Conservation (phyloP, 768 basidiomycete species). For the Auricularia sp. region DNA sequence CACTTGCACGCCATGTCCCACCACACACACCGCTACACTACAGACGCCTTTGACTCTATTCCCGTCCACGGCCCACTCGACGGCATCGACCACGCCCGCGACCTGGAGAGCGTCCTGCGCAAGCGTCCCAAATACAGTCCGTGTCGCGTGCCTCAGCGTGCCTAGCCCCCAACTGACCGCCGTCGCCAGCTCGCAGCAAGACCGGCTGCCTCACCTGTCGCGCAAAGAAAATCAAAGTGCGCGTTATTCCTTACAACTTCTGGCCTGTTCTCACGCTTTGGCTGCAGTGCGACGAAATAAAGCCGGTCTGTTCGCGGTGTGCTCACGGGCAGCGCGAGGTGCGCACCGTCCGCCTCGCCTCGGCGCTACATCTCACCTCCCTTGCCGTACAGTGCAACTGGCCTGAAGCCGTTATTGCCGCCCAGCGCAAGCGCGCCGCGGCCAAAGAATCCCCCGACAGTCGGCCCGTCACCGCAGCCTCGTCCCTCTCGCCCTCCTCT, state of each 20-base stretch:
- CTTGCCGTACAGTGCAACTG: slow-evolving; percentile 53
- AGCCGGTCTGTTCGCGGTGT: slow-evolving; percentile 81
- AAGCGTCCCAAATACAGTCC: neutral
- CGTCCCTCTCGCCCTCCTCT: slow-evolving; percentile 37
- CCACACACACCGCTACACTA: neutral
- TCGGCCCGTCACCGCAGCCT: slow-evolving; percentile 24
- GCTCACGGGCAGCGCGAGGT: slow-evolving; percentile 79
- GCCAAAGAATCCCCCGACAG: slow-evolving; percentile 30
- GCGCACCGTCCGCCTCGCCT: slow-evolving; percentile 16
- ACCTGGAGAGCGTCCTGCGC: neutral
- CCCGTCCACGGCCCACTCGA: neutral
- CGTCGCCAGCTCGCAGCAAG: slow-evolving; percentile 55
- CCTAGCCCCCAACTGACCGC: neutral
- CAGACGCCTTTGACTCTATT: neutral
- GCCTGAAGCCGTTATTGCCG: slow-evolving; percentile 65
- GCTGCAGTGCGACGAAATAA: slow-evolving; percentile 76
- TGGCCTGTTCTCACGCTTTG: slow-evolving; percentile 2
- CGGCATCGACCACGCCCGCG: neutral
- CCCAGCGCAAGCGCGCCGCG: slow-evolving; percentile 32
- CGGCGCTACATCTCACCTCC: slow-evolving; percentile 9
- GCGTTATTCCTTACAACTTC: slow-evolving; percentile 13
- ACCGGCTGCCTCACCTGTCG: slow-evolving; percentile 92
- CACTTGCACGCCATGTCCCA: neutral
- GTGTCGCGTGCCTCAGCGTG: neutral
- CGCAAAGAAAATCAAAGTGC: slow-evolving; percentile 87